phyloP scores from a whole-genome alignment of 2,329 filamentous ascomycete species.

The Aspergillus sp. region DNA sequence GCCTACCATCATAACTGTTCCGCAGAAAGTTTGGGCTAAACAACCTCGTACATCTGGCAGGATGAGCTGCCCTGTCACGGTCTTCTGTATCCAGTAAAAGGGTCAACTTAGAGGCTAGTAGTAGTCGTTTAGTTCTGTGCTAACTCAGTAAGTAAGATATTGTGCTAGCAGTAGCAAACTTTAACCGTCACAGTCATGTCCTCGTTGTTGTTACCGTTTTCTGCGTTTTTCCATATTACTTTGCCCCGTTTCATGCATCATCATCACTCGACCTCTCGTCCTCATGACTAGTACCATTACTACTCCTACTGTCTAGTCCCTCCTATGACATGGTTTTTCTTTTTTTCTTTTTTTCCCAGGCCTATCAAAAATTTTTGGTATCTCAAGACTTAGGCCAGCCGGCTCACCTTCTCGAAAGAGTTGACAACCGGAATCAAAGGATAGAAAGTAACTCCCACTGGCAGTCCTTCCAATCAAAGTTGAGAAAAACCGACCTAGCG shows the following conservation, averaged over 20 bases:
- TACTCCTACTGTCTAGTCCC: too few relatives aligned
- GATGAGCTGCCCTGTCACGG: conserved; percentile 3
- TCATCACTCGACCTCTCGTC: background rate
- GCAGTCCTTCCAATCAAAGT: background rate
- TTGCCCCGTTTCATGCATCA: background rate
- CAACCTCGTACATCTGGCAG: background rate
- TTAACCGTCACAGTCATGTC: background rate
- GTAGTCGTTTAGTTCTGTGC: too few relatives aligned
- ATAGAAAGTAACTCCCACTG: background rate
- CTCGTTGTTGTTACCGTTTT: background rate
- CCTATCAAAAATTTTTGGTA: too few relatives aligned
- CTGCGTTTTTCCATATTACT: too few relatives aligned
- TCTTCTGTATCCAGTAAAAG: background rate
- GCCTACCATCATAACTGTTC: background rate
- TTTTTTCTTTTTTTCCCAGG: too few relatives aligned
- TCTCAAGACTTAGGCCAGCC: background rate
- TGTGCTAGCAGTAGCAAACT: too few relatives aligned
- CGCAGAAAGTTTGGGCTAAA: conserved; percentile 2
- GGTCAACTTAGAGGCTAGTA: too few relatives aligned
- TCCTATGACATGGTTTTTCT: too few relatives aligned
- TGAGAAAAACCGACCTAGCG: background rate
- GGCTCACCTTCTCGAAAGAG: background rate
- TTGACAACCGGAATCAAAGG: background rate
- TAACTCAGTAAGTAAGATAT: too few relatives aligned
- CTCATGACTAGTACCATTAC: too few relatives aligned